These are phyloP conservation scores for Cordyceps sp. DNA, from an alignment of 2,329 filamentous ascomycete genomes.

Conservation along the genomic window DNA sequence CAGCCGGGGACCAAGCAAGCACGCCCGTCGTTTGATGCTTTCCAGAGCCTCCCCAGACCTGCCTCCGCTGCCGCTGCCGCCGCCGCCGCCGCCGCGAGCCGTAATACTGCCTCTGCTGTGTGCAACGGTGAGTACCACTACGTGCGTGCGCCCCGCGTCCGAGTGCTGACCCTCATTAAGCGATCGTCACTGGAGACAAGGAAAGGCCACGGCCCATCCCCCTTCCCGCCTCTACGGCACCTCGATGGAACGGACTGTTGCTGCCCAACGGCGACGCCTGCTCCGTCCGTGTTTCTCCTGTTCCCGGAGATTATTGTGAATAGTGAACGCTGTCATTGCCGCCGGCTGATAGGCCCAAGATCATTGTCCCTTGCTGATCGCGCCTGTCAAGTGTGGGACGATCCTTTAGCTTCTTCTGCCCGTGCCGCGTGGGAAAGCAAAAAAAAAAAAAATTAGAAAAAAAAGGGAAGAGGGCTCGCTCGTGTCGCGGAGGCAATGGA, in stretches of 20 bases:
- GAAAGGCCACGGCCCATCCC: neutral
- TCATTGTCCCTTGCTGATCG: neutral
- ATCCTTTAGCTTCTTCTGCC: neutral
- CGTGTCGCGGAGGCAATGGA: neutral
- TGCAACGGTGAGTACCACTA: neutral
- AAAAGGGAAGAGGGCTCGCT: neutral
- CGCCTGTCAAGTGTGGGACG: neutral
- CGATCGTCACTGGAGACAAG: too few species aligned
- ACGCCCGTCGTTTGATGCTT: neutral
- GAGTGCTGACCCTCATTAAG: too few species aligned
- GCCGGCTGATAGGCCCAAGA: neutral
- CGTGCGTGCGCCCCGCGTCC: neutral
- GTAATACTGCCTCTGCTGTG: too few species aligned
- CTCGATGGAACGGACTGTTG: constrained; percentile 6
- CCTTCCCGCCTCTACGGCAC: neutral
- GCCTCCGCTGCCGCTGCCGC: neutral
- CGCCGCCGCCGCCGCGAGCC: too few species aligned
- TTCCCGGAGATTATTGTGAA: constrained; percentile 1
- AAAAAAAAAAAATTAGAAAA: neutral
- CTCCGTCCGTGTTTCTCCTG: constrained; percentile 9
- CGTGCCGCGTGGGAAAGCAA: neutral
- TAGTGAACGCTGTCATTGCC: neutral
- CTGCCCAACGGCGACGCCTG: constrained; percentile 15
- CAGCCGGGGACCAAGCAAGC: constrained; percentile 16
- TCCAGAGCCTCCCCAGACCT: constrained; percentile 6